A percentile compares a stretch with the other conserved stretches of the same genome.
Conservation (phyloP, 352 stramenopile genomes). For the Phytopythium sindhum region DNA sequence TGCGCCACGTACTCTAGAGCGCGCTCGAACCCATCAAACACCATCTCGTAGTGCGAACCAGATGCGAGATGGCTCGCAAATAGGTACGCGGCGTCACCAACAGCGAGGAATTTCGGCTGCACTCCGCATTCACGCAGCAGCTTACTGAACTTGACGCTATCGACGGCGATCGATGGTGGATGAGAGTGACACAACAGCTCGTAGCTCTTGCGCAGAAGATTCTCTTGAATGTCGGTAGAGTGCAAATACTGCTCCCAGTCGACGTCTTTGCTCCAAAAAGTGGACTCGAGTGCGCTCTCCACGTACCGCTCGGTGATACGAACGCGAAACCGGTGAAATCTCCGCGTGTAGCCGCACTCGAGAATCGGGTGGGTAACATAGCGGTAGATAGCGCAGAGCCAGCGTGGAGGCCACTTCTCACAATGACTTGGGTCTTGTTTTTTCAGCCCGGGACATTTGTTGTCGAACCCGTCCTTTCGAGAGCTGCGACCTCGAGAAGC, state of each 20-base stretch:
- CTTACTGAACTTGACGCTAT: constrained; percentile 81
- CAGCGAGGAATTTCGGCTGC: constrained; percentile 39
- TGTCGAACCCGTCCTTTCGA: neutral
- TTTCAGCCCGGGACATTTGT: neutral
- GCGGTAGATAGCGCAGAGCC: constrained; percentile 51
- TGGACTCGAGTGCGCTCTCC: constrained; percentile 38
- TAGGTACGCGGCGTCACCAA: constrained; percentile 64
- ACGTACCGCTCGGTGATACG: constrained; percentile 17
- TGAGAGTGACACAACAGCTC: constrained; percentile 45
- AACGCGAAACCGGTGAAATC: constrained; percentile 39
- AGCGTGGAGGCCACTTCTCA: constrained; percentile 21
- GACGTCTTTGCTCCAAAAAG: constrained; percentile 54
- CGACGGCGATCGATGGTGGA: constrained; percentile 38
- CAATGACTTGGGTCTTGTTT: neutral
- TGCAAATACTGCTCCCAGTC: constrained; percentile 39
- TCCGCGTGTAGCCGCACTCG: constrained; percentile 27
- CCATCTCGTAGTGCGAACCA: constrained; percentile 56
- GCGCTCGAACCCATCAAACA: constrained; percentile 43
- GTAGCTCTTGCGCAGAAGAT: constrained; percentile 40
- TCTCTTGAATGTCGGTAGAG: constrained; percentile 26
- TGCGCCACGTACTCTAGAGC: constrained; percentile 37
- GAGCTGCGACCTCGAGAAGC: neutral
- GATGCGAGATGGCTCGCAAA: constrained; percentile 39
- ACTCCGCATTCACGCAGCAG: constrained; percentile 59
- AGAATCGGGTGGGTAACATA: constrained; percentile 46